These are phyloP conservation scores for Thraustochytrium sp. DNA, from an alignment of 352 stramenopile species.

Conservation along the genomic window DNA sequence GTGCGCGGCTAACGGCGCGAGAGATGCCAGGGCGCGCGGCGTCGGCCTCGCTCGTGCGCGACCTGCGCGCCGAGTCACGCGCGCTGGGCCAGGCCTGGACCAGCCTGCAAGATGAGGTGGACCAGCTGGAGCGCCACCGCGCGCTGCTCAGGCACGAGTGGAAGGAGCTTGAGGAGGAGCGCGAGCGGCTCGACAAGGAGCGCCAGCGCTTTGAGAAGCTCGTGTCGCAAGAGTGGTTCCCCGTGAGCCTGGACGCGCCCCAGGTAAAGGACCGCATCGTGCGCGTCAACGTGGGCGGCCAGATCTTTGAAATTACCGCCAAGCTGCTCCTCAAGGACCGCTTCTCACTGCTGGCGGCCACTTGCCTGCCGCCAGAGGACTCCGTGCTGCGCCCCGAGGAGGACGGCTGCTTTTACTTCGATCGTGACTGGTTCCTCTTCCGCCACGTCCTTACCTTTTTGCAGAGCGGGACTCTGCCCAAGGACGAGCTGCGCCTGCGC, in stretches of 20 bases:
- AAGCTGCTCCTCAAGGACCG: conserved; percentile 50
- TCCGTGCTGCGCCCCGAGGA: conserved; percentile 35
- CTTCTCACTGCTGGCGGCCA: conserved; percentile 50
- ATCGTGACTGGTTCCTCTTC: conserved; percentile 57
- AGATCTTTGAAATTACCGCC: conserved; percentile 54
- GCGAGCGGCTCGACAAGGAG: conserved; percentile 24
- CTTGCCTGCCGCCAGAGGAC: not conserved
- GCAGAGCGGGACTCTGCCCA: conserved; percentile 48
- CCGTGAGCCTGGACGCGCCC: not conserved
- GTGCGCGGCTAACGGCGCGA: not conserved
- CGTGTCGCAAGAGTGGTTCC: conserved; percentile 21
- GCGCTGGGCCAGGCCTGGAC: conserved; percentile 25
- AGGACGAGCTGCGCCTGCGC: conserved; percentile 48
- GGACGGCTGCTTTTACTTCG: conserved; percentile 52
- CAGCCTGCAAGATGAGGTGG: conserved; percentile 28
- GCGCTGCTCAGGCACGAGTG: conserved; percentile 31
- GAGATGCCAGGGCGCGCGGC: not conserved
- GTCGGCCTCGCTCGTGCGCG: conserved; percentile 15
- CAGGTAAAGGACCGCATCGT: conserved; percentile 37
- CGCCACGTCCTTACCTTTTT: conserved; percentile 54
- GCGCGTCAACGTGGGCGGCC: conserved; percentile 53
- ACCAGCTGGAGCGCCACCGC: conserved; percentile 21
- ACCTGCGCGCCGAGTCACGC: not conserved
- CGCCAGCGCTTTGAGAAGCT: conserved; percentile 31
- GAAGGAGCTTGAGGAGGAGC: conserved; percentile 30